Conservation (phyloP, 1,284 basidiomycete species). For the Coniferiporia weirii region DNA sequence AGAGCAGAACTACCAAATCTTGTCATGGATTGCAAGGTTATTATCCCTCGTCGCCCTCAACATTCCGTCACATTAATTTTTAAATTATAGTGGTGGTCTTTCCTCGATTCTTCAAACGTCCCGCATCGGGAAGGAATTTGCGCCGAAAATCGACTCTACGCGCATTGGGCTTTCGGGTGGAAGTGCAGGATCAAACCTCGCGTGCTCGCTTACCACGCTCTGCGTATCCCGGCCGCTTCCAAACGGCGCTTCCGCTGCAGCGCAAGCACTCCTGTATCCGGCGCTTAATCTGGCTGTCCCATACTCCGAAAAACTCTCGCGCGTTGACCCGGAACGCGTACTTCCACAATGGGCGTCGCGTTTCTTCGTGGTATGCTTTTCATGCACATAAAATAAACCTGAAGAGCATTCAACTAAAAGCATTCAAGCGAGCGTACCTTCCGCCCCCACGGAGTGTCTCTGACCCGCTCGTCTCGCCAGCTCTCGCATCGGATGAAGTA, state of each 20-base stretch:
- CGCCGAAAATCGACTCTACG: conserved; percentile 17
- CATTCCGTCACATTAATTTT: neutral
- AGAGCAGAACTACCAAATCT: conserved; percentile 21
- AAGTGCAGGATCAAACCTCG: conserved; percentile 25
- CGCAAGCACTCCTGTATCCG: conserved; percentile 23
- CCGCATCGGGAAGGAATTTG: neutral
- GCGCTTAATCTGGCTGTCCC: conserved; percentile 23
- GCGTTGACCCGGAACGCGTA: conserved; percentile 21
- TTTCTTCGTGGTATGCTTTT: conserved; percentile 19
- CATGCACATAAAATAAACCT: no score
- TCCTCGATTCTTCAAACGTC: conserved; percentile 8
- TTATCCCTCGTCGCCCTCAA: neutral
- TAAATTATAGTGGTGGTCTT: conserved; percentile 17
- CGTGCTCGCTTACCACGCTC: conserved; percentile 21
- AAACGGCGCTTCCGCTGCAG: conserved; percentile 18
- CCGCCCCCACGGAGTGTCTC: conserved; percentile 19
- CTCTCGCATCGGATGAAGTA: conserved; percentile 19
- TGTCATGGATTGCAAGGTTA: conserved; percentile 24
- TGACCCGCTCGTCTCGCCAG: conserved; percentile 24
- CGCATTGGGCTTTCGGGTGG: conserved; percentile 24
- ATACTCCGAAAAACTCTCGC: conserved; percentile 23
- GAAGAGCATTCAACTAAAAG: neutral
- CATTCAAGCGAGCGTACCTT: conserved; percentile 20
- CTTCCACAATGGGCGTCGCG: conserved; percentile 24
- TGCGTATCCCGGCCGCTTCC: conserved; percentile 16